Evolutionary conservation across 331 rosid species (phyloP).

Genomic region (Malus hybrid): DNA sequence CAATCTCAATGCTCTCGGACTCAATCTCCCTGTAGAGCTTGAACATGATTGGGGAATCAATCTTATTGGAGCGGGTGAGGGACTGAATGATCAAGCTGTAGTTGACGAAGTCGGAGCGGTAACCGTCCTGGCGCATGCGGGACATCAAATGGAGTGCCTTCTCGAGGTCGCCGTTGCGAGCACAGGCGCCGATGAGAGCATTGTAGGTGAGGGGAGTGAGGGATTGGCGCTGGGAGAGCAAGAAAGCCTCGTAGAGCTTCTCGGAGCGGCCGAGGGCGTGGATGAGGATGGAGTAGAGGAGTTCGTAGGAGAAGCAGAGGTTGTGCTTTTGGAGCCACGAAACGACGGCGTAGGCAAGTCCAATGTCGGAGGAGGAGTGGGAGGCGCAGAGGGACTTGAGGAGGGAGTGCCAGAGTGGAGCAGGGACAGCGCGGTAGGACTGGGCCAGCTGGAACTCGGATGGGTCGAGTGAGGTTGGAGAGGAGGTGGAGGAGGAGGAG

Average conservation of each 20-base stretch:
- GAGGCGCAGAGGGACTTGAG: slow-evolving; percentile 77
- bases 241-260: slow-evolving; percentile 88
- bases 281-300: slow-evolving; percentile 85
- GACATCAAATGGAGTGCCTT: slow-evolving; percentile 81
- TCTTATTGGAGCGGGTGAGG: slow-evolving; percentile 60
- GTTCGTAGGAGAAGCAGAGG: slow-evolving; percentile 86
- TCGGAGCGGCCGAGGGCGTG: slow-evolving; percentile 93
- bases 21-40: slow-evolving; percentile 73
- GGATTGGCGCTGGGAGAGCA: slow-evolving; percentile 71
- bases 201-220: slow-evolving; percentile 84
- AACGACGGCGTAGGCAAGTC: slow-evolving; percentile 72
- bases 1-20: slow-evolving; percentile 68
- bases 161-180: slow-evolving; percentile 78
- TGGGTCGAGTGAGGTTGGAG: slow-evolving; percentile 60
- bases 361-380: slow-evolving; percentile 20
- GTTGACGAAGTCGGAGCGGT: slow-evolving; percentile 69
- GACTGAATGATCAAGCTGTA: slow-evolving; percentile 82
- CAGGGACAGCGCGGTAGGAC: slow-evolving; percentile 80
- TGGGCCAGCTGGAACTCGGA: slow-evolving; percentile 78
- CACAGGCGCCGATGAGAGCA: slow-evolving; percentile 17
- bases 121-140: slow-evolving; percentile 86
- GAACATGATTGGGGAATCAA: slow-evolving; percentile 64
- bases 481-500: too few relatives aligned
- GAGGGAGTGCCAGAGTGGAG: slow-evolving; percentile 85
- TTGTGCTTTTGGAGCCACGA: slow-evolving; percentile 90